Evolutionary conservation across 805 yeast genomes (phyloP).

Genomic region (Candida nanaspora): DNA sequence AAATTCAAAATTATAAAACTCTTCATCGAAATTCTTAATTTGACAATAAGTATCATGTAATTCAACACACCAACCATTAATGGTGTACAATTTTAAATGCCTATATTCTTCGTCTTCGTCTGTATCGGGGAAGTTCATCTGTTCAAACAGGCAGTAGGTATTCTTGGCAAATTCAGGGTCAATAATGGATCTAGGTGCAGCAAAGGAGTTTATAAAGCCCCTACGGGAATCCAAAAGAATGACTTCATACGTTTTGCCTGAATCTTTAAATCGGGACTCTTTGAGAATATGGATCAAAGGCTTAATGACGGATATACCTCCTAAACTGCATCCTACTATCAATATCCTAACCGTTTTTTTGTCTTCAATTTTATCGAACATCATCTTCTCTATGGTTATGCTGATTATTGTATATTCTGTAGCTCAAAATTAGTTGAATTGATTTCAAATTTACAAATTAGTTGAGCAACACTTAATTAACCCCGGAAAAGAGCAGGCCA

Average conservation of each 20-base stretch:
- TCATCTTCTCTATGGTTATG: neutral
- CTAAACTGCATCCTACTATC: neutral
- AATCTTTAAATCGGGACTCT: neutral
- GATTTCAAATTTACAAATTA: too few species aligned
- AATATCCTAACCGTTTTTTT: neutral
- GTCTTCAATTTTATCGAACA: neutral
- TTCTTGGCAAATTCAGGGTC: slow-evolving; percentile 29
- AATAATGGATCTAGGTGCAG: slow-evolving; percentile 31
- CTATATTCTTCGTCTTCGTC: neutral
- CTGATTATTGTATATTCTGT: too few species aligned
- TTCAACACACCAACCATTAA: slow-evolving; percentile 11
- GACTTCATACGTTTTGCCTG: slow-evolving; percentile 14
- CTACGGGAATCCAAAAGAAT: slow-evolving; percentile 32
- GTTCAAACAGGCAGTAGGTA: slow-evolving; percentile 23
- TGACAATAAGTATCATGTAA: neutral
- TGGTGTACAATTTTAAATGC: slow-evolving; percentile 2
- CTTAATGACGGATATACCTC: slow-evolving; percentile 1
- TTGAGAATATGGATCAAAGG: neutral
- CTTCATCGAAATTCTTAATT: slow-evolving; percentile 1
- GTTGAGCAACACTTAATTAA: too few species aligned
- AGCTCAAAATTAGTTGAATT: too few species aligned
- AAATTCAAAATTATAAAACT: slow-evolving; percentile 22
- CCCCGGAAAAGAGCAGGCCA: too few species aligned
- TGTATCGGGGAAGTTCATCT: slow-evolving; percentile 4
- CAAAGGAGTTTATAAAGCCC: slow-evolving; percentile 33